These are phyloP conservation scores for Pilaira anomala DNA, from an alignment of 192 early-diverging fungal species.

Conservation along the genomic window DNA sequence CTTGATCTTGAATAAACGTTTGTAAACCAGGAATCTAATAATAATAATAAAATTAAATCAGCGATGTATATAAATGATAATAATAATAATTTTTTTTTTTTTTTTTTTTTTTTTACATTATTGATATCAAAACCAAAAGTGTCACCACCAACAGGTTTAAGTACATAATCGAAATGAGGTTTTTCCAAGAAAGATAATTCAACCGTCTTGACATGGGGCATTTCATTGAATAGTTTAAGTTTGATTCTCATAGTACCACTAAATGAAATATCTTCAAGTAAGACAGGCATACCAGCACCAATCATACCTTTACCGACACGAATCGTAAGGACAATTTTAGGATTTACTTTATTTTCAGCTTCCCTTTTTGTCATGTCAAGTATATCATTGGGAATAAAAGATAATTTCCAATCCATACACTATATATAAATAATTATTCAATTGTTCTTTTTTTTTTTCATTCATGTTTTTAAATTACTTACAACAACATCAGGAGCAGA, in stretches of 20 bases:
- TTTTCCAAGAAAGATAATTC: constrained; percentile 80
- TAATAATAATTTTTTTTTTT: not conserved
- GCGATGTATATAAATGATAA: too few relatives aligned
- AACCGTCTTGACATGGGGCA: constrained; percentile 81
- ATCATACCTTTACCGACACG: constrained; percentile 85
- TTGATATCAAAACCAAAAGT: constrained; percentile 84
- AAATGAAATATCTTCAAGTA: constrained; percentile 84
- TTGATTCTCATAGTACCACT: constrained; percentile 69
- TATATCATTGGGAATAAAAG: constrained; percentile 82
- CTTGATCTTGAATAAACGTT: constrained; percentile 69
- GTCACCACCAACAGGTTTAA: constrained; percentile 85
- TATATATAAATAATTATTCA: constrained; percentile 24
- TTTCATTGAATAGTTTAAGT: constrained; percentile 80
- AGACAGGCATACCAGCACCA: constrained; percentile 78
- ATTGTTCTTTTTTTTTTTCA: not conserved
- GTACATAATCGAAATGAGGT: constrained; percentile 81
- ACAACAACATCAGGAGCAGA: constrained; percentile 56
- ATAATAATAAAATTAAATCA: too few relatives aligned
- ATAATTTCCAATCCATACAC: constrained; percentile 88
- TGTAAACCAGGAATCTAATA: constrained; percentile 75
- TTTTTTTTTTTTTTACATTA: constrained; percentile 45
- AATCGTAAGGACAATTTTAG: constrained; percentile 82
- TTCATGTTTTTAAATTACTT: too few relatives aligned
- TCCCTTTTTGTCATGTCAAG: constrained; percentile 65
- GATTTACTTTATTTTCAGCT: constrained; percentile 68